A percentile compares a stretch with the other conserved stretches of the same genome.
phyloP scores from a whole-genome alignment of 1,139 yeast species.

The Arxiozyma slooffiae region DNA sequence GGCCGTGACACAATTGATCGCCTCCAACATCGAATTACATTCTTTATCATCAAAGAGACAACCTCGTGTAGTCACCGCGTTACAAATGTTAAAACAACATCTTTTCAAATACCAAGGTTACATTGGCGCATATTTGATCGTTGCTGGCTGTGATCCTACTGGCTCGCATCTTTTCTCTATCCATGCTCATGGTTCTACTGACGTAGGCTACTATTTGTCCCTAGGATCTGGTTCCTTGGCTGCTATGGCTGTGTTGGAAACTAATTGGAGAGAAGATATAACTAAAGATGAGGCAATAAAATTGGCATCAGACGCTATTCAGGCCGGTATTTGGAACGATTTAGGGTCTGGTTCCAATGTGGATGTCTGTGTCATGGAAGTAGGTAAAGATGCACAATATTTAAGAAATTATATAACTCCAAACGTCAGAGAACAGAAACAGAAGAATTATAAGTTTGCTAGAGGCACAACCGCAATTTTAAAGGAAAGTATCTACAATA shows the following conservation, averaged over 20 bases:
- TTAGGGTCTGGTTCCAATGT: conserved; percentile 97
- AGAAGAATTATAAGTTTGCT: conserved; percentile 70
- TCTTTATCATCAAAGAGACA: conserved; percentile 70
- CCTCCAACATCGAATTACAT: conserved; percentile 85
- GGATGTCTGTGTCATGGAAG: conserved; percentile 92
- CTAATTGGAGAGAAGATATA: conserved; percentile 72
- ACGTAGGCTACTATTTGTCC: conserved; percentile 84
- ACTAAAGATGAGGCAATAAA: conserved; percentile 80
- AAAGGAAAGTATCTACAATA: conserved; percentile 50
- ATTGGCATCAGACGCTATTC: conserved; percentile 85
- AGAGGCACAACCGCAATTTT: conserved; percentile 89
- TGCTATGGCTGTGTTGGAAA: conserved; percentile 94
- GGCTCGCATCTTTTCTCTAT: conserved; percentile 88
- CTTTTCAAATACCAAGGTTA: conserved; percentile 94
- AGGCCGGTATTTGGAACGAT: conserved; percentile 98
- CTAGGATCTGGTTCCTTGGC: conserved; percentile 97
- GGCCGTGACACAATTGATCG: conserved; percentile 88
- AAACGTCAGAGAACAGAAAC: conserved; percentile 73
- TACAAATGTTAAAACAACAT: conserved; percentile 90
- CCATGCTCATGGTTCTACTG: conserved; percentile 97
- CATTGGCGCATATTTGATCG: conserved; percentile 90
- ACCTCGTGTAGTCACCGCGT: conserved; percentile 89
- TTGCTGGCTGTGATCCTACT: conserved; percentile 94
- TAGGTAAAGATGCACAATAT: conserved; percentile 75
- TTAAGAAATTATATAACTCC: conserved; percentile 86